Percentiles rank a stretch among this genome's conserved stretches.
These are phyloP conservation scores for Pyrrhoderma lamaoense DNA, from an alignment of 1,284 basidiomycete genomes.

Conservation along the genomic window DNA sequence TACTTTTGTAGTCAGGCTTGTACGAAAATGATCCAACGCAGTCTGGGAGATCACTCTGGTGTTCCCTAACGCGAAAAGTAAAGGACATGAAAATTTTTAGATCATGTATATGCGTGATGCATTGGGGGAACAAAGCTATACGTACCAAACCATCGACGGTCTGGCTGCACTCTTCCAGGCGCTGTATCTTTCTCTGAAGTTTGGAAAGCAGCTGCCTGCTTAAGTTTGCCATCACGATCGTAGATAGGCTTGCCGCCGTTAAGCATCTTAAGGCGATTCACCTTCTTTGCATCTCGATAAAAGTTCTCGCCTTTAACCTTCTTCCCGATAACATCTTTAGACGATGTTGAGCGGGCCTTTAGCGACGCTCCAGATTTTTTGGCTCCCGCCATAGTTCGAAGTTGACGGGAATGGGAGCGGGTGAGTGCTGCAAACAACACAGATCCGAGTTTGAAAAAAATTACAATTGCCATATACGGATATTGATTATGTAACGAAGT, in stretches of 20 bases:
- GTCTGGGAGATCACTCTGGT: constrained; percentile 97
- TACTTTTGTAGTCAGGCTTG: constrained; percentile 74
- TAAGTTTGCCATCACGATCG: constrained; percentile 85
- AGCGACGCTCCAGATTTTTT: constrained; percentile 51
- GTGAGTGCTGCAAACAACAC: too few species aligned
- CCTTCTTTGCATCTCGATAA: constrained; percentile 87
- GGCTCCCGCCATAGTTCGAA: constrained; percentile 45
- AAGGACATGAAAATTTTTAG: constrained; percentile 1
- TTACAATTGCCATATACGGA: too few species aligned
- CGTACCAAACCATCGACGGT: constrained; percentile 92
- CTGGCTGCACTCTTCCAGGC: constrained; percentile 86
- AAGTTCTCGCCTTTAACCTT: constrained; percentile 89
- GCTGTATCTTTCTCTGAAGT: constrained; percentile 84
- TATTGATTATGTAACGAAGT: too few species aligned
- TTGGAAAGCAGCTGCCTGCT: constrained; percentile 89
- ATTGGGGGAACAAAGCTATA: constrained; percentile 21
- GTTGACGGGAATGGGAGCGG: too few species aligned
- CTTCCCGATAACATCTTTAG: constrained; percentile 28
- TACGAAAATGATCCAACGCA: constrained; percentile 90
- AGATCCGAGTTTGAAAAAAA: too few species aligned
- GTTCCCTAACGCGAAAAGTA: constrained; percentile 56
- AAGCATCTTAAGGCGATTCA: constrained; percentile 80
- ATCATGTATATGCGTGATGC: background rate
- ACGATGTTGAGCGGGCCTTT: constrained; percentile 30
- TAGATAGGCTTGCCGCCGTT: constrained; percentile 84